phyloP scores from a whole-genome alignment of 495 filamentous ascomycete genomes.

The Penicillium canescens region DNA sequence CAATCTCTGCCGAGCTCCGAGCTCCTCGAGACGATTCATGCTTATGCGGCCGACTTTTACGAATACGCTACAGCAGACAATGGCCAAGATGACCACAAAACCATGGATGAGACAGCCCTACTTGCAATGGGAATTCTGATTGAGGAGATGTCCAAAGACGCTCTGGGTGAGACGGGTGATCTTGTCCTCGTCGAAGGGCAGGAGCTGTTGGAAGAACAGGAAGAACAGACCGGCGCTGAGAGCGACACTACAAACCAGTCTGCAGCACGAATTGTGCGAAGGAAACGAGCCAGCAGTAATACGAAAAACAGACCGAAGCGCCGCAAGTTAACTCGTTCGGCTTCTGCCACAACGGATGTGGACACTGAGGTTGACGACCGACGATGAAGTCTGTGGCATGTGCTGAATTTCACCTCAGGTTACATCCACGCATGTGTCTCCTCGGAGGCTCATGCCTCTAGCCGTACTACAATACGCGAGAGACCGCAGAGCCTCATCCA shows the following conservation, averaged over 20 bases:
- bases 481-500: background rate
- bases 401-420: background rate
- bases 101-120: conserved; percentile 83
- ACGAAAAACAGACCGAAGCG: conserved; percentile 28
- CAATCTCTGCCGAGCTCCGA: conserved; percentile 68
- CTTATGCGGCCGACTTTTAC: conserved; percentile 75
- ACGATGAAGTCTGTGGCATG: background rate
- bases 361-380: conserved; percentile 28
- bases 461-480: background rate
- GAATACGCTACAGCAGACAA: conserved; percentile 33
- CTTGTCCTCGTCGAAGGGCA: conserved; percentile 71
- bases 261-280: conserved; percentile 4
- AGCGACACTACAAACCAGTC: conserved; percentile 6
- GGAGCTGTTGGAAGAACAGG: conserved; percentile 30
- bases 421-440: background rate
- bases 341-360: conserved; percentile 21
- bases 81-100: conserved; percentile 54
- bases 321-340: conserved; percentile 20
- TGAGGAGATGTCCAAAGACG: conserved; percentile 69
- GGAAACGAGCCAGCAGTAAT: conserved; percentile 2
- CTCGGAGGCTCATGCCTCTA: background rate
- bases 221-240: conserved; percentile 6
- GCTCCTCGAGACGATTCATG: conserved; percentile 73
- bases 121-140: conserved; percentile 78
- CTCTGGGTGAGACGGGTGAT: conserved; percentile 70